Evolutionary conservation across 2,329 filamentous ascomycete species (phyloP).

Genomic region (Juglanconis sp.): DNA sequence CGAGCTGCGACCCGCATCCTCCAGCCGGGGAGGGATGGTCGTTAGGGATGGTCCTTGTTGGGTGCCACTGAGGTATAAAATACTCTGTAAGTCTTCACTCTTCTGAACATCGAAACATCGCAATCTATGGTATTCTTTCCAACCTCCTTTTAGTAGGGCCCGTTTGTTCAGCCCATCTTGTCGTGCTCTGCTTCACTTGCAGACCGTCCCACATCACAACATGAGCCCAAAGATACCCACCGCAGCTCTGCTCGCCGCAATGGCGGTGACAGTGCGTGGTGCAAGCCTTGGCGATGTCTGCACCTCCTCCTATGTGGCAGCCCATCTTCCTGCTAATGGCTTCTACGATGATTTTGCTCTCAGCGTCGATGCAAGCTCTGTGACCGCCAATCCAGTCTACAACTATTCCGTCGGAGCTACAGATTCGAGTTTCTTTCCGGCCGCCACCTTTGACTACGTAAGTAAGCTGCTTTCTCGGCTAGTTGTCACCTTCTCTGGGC

Average conservation of each 20-base stretch:
- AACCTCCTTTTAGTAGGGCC: no score
- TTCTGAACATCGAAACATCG: no score
- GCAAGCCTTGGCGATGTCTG: conserved; percentile 39
- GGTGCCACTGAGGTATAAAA: not conserved
- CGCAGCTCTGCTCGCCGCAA: conserved; percentile 20
- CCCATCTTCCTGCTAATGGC: conserved; percentile 32
- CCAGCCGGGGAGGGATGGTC: no score
- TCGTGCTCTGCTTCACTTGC: not conserved
- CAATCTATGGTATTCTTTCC: no score
- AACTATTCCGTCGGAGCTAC: conserved; percentile 29
- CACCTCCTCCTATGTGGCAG: conserved; percentile 38
- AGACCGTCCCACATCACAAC: not conserved
- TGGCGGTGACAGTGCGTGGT: not conserved
- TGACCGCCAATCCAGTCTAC: conserved; percentile 33
- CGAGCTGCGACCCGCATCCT: no score
- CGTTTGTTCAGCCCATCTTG: not conserved
- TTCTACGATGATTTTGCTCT: conserved; percentile 7
- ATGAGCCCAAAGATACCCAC: conserved; percentile 18
- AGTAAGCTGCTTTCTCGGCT: no score
- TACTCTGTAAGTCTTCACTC: no score
- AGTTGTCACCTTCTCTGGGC: no score
- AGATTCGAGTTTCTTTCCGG: conserved; percentile 19
- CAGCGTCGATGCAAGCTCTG: conserved; percentile 28
- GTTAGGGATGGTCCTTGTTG: not conserved
- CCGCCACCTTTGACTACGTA: conserved; percentile 29